Base-by-base conservation (phyloP, 2,329 filamentous ascomycete genomes). In the Grosmannia clavigera region DNA sequence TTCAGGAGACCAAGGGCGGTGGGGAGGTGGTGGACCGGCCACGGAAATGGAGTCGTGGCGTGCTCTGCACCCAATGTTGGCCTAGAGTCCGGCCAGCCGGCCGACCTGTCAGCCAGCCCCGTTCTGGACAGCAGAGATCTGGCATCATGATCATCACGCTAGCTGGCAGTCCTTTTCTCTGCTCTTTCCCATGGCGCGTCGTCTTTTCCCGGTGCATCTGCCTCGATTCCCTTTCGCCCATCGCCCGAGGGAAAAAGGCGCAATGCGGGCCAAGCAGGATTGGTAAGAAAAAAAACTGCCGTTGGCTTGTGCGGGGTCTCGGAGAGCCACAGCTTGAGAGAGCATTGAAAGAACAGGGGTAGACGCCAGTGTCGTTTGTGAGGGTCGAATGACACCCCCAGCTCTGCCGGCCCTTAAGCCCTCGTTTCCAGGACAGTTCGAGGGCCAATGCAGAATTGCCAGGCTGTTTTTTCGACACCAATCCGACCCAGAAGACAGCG, bases 161-260 rank as follows among this genome's bases (percentile, higher is more conserved):
- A 43, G 35, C 27, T 29, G 11, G 33, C 31, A 19, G 27, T 27
- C 35, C 12, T 35, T 57, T 25, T 46, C 25, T 31, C 10, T 35
- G 12, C 19, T 58, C 27, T 29, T 53, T 53, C 10, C n/a, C 46
- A 6, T 53, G 43, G 46, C 35, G n/a, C 31, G 51, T 57, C 25
- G 27, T 29, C 12, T 29, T 50, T 55, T 27, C 12, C 27, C 27
- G n/a, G 9, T 55, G 31, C 22, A 12, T 29, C 40, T 35, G 25
- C n/a, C 35, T 50, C 66, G 33, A 35, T 63, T 61, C 62, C 59
- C 63, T n/a, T 58, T 27, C 38, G 38, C 40, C 55, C 6, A 38
- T 50, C 55, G 40, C 10, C 43, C 40, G 55, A 27, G 3, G 38
- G 19, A 57, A n/a, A 46, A 55, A 38, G 7, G 29, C 53, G 53